Evolutionary conservation across 2,329 filamentous ascomycete species (phyloP).

Genomic region (Pseudogymnoascus sp.): DNA sequence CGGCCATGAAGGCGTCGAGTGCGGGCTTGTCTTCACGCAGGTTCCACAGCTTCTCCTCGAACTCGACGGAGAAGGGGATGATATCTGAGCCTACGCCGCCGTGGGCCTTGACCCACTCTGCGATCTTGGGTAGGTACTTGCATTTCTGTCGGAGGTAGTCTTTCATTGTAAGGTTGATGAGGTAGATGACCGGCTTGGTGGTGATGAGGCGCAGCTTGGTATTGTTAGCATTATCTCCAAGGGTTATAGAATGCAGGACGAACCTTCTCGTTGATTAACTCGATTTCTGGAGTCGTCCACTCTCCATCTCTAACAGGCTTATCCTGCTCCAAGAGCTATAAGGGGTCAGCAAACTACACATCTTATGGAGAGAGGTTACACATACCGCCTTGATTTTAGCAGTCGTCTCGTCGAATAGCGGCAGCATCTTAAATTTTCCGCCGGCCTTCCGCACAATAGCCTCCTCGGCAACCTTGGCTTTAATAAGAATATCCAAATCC

Average conservation of each 20-base stretch:
- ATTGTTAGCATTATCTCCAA: not conserved
- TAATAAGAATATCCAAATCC: conserved; percentile 36
- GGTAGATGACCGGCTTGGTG: conserved; percentile 39
- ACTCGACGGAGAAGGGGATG: conserved; percentile 39
- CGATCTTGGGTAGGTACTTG: conserved; percentile 39
- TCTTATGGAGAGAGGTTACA: too few relatives aligned
- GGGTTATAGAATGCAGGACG: not conserved
- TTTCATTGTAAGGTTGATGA: conserved; percentile 41
- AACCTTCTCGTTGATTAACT: conserved; percentile 40
- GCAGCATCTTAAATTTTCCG: conserved; percentile 40
- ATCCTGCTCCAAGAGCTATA: conserved; percentile 34
- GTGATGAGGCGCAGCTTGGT: conserved; percentile 34
- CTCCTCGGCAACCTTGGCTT: conserved; percentile 35
- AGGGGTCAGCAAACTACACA: not conserved
- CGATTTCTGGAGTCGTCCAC: conserved; percentile 38
- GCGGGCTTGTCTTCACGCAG: conserved; percentile 32
- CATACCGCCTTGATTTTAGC: conserved; percentile 33
- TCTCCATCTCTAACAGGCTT: conserved; percentile 36
- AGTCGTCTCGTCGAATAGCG: conserved; percentile 37
- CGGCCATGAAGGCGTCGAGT: conserved; percentile 32
- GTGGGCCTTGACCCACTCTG: conserved; percentile 39
- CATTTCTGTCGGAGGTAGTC: conserved; percentile 40
- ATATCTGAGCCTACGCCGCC: conserved; percentile 36
- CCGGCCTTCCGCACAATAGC: conserved; percentile 36
- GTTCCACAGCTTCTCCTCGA: conserved; percentile 37